A percentile compares a stretch with the other conserved stretches of the same genome.
Conservation (phyloP, 176 grass and related monocot species). For the Aegilops sharonensis region DNA sequence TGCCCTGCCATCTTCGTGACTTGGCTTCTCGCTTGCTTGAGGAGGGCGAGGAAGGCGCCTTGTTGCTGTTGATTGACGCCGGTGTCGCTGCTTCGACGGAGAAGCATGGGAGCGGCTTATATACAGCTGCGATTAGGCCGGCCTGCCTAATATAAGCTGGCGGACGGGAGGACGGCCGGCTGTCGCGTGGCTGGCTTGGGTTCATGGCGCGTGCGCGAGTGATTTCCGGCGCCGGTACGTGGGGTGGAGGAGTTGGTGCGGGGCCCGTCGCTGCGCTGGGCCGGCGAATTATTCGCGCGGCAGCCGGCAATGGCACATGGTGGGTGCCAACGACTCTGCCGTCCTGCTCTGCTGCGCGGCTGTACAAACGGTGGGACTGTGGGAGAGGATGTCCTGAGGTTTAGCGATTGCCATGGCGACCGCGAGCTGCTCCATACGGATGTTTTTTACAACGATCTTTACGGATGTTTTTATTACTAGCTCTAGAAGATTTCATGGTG, state of each 20-base stretch:
- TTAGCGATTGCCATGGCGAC: not conserved
- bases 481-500: not conserved
- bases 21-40: not conserved
- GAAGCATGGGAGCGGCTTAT: not conserved
- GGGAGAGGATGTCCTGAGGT: not conserved
- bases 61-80: not conserved
- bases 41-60: not conserved
- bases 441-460: too few species aligned
- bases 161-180: slow-evolving; percentile 11
- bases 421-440: too few species aligned
- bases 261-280: not conserved
- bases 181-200: slow-evolving; percentile 14
- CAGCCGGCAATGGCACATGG: not conserved
- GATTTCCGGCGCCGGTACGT: slow-evolving; percentile 12
- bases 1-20: slow-evolving; percentile 18
- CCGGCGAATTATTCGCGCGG: slow-evolving; percentile 7
- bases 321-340: not conserved
- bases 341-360: not conserved
- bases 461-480: not conserved
- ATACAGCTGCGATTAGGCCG: not conserved
- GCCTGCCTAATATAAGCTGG: not conserved
- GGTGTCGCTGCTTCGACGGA: not conserved
- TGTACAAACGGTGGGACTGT: not conserved
- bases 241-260: not conserved
- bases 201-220: not conserved